phyloP scores from a whole-genome alignment of 2,329 filamentous ascomycete species.

The Aciculosporium take region DNA sequence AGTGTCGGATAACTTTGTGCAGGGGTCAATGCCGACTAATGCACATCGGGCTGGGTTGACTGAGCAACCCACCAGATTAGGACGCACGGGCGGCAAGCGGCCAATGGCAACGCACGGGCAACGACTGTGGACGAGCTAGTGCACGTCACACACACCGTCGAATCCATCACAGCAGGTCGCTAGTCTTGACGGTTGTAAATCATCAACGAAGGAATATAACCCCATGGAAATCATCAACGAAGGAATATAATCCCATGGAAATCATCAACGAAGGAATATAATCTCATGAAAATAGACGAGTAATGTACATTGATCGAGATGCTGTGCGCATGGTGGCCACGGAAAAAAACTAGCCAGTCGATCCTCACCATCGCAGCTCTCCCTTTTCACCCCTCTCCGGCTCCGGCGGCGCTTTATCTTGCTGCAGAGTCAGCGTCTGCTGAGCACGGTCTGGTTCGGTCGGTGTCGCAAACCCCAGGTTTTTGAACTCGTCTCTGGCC shows the following conservation, averaged over 20 bases:
- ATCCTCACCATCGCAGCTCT: conserved; percentile 21
- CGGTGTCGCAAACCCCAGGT: conserved; percentile 56
- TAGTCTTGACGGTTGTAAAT: too few relatives aligned
- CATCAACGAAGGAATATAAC: too few relatives aligned
- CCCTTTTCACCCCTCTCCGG: conserved; percentile 23
- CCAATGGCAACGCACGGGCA: not conserved
- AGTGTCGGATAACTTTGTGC: too few relatives aligned
- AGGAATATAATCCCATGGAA: too few relatives aligned
- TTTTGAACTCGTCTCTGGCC: conserved; percentile 90
- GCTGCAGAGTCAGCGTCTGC: conserved; percentile 3
- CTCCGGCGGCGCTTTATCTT: conserved; percentile 10
- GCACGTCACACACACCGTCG: too few relatives aligned
- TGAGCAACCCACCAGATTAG: conserved; percentile 10
- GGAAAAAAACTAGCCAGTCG: not conserved
- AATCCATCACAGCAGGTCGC: too few relatives aligned
- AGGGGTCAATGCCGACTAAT: conserved; percentile 3
- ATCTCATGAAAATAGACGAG: not conserved
- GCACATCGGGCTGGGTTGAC: conserved; percentile 9
- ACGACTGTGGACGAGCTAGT: too few relatives aligned
- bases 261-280: too few relatives aligned
- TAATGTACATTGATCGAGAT: not conserved
- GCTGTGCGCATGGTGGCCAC: not conserved
- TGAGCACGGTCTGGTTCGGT: conserved; percentile 7
- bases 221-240: too few relatives aligned
- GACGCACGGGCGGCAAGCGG: not conserved